Base-by-base conservation (phyloP, 2,329 filamentous ascomycete genomes). In the Colletotrichum tropicicola region DNA sequence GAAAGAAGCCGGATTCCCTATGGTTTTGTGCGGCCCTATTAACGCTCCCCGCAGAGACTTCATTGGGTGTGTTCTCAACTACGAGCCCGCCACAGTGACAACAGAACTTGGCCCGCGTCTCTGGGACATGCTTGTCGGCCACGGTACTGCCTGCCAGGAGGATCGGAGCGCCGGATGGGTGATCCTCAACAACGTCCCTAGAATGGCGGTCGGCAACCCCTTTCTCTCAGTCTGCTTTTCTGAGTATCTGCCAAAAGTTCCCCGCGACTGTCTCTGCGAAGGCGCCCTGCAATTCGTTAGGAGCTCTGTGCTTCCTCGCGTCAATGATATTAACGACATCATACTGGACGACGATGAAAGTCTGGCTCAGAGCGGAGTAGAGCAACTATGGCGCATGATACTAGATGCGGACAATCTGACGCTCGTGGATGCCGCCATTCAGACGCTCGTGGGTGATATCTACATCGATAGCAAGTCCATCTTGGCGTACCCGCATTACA, bases 341-440 rank as follows among this genome's bases (percentile, higher is more conserved):
- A 72, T 83, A 19, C 76, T 88, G 21, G 83, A 87, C 59, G 84
- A 87, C 47, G 79, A 83, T 7, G 78, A 82, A n/a, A 78, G 82
- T 10, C 73, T 87, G 27, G 80, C 85, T 68, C 85, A 81, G 66
- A 85, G 77, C 68, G 87, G 79, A 25, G 82, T 86, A 44, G 91
- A 96, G 70, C 86, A 94, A 61, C 80, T 97, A n/a, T 97, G 94
- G 94, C 87, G 89, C 23, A 87, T 97, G 70, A 88, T 95, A 32
- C 80, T 97, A 56, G 89, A 87, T 15, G 89, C 92, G 2, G 87
- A 89, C 5, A 81, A 86, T 37, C 80, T 85, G 37, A 86, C 83
- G 69, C 52, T 68, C 21, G 60, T 67, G 35, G 83, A 85, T 19
- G 79, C 83, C 55, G 91, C 92, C 1, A 93, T 91, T 28, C 83